These are phyloP conservation scores for Fusarium sp. DNA, from an alignment of 2,329 filamentous ascomycete species.

Conservation along the genomic window DNA sequence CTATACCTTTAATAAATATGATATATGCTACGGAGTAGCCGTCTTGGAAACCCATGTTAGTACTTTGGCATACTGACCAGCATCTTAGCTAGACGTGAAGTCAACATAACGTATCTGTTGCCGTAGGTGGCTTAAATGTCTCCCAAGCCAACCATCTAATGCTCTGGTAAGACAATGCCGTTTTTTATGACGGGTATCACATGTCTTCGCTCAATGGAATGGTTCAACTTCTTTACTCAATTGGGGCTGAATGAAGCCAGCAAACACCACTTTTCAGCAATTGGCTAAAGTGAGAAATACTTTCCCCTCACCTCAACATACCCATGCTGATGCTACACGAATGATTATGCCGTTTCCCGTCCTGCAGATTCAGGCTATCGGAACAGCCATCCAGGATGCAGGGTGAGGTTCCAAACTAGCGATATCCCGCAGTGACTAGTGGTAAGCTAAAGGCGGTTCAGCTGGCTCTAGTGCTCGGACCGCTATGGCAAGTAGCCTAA, in stretches of 20 bases:
- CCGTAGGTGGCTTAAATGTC: no score
- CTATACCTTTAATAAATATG: not conserved
- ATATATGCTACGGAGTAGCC: not conserved
- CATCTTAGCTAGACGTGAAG: no score
- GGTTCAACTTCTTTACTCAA: not conserved
- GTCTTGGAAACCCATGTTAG: no score
- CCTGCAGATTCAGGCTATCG: not conserved
- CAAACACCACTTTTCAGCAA: no score
- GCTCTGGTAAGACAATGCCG: not conserved
- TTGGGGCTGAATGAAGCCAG: no score
- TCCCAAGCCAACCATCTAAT: not conserved
- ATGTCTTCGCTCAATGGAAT: not conserved
- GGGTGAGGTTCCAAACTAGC: not conserved
- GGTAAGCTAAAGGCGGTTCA: not conserved
- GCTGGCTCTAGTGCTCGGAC: not conserved
- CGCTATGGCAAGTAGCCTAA: not conserved
- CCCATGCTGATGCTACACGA: not conserved
- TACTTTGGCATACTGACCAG: no score
- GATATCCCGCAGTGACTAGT: not conserved
- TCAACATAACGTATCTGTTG: no score
- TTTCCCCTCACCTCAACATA: accelerated
- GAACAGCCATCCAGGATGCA: not conserved
- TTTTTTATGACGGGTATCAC: no score
- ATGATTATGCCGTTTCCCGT: not conserved
- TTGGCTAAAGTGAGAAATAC: no score